A percentile compares a stretch with the other conserved stretches of the same genome.
These are phyloP conservation scores for Acidiella bohemica DNA, from an alignment of 495 filamentous ascomycete genomes.

Conservation along the genomic window DNA sequence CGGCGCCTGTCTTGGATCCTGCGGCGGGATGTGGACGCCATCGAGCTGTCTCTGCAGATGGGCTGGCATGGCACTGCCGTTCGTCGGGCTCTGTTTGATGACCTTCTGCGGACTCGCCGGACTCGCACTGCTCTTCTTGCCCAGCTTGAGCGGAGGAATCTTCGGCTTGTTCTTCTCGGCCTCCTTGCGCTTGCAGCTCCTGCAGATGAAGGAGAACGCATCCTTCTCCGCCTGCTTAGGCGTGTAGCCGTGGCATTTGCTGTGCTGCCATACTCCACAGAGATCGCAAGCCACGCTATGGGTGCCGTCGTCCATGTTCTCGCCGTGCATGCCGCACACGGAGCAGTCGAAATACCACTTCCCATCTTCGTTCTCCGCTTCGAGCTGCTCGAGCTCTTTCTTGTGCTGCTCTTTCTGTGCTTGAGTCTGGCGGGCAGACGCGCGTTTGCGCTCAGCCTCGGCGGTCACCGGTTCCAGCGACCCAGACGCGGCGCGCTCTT, in stretches of 20 bases:
- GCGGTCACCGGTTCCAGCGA: constrained; percentile 47
- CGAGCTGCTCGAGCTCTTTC: constrained; percentile 57
- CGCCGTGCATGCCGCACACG: constrained; percentile 73
- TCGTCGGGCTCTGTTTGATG: constrained; percentile 19
- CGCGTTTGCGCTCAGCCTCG: constrained; percentile 46
- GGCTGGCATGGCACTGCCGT: constrained; percentile 15
- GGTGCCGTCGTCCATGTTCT: constrained; percentile 77
- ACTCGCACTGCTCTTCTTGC: constrained; percentile 21
- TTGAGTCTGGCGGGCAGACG: constrained; percentile 66
- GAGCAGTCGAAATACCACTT: constrained; percentile 92
- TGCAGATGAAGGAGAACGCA: constrained; percentile 82
- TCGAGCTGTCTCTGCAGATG: constrained; percentile 20
- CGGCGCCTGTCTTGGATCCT: constrained; percentile 5
- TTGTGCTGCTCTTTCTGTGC: constrained; percentile 64
- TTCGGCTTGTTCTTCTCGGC: constrained; percentile 48
- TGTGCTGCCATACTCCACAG: constrained; percentile 95
- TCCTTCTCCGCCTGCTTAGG: constrained; percentile 66
- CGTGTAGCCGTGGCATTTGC: constrained; percentile 70
- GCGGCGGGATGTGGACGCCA: constrained; percentile 15
- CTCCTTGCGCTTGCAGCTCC: constrained; percentile 55
- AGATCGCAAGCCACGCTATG: constrained; percentile 90
- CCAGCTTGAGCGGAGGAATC: constrained; percentile 54
- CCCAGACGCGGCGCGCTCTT: constrained; percentile 9
- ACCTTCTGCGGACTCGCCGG: constrained; percentile 11
- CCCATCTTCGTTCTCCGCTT: constrained; percentile 45